phyloP scores from a whole-genome alignment of 192 early-diverging fungal species.

The Entophlyctis luteolus region DNA sequence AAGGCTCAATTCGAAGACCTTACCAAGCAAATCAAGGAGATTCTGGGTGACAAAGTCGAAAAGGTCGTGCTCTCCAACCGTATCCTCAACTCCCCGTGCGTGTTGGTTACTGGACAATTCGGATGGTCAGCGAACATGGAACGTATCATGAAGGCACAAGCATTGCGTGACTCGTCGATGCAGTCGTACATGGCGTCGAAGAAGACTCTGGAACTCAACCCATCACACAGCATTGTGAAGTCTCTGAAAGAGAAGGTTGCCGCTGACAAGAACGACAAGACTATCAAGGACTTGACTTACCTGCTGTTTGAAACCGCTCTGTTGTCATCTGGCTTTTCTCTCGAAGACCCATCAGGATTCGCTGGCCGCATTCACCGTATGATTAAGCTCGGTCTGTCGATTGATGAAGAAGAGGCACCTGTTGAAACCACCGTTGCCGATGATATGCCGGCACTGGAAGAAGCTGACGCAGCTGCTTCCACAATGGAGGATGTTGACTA shows the following conservation, averaged over 20 bases:
- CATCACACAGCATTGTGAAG: conserved; percentile 90
- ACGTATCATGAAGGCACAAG: conserved; percentile 99
- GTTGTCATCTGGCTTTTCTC: conserved; percentile 93
- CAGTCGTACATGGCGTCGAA: conserved; percentile 99
- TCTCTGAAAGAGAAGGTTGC: conserved; percentile 88
- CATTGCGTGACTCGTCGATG: conserved; percentile 97
- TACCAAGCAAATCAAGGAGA: conserved; percentile 92
- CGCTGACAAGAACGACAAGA: conserved; percentile 97
- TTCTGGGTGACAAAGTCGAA: conserved; percentile 97
- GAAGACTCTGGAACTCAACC: conserved; percentile 98
- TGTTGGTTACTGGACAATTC: conserved; percentile 96
- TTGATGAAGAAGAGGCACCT: conserved; percentile 75
- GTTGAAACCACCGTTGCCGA: conserved; percentile 36
- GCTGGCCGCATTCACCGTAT: conserved; percentile 96
- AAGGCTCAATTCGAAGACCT: conserved; percentile 90
- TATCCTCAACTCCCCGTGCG: conserved; percentile 96
- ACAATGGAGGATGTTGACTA: conserved; percentile 66
- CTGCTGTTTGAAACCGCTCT: conserved; percentile 94
- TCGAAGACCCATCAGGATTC: conserved; percentile 93
- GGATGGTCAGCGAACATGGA: conserved; percentile 99
- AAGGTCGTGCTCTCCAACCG: conserved; percentile 92
- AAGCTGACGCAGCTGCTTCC: conserved; percentile 44
- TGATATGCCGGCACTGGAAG: conserved; percentile 59
- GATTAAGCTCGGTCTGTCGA: conserved; percentile 96
- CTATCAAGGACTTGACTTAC: conserved; percentile 92